Base-by-base conservation (phyloP, 441 rosid species). In the Arabidopsis hybrid region DNA sequence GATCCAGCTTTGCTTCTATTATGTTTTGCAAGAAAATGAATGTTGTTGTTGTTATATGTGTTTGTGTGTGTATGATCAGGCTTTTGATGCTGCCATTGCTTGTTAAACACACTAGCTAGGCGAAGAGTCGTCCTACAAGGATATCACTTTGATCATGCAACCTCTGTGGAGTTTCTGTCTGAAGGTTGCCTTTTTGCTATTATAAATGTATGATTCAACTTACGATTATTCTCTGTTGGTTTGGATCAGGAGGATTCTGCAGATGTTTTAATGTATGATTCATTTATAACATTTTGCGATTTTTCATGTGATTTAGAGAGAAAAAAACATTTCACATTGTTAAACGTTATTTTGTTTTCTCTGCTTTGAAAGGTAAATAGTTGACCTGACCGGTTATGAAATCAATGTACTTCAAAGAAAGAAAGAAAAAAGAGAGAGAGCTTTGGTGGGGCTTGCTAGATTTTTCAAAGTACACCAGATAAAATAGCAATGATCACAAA, bases 161-260 rank as follows among this genome's bases (percentile, higher is more conserved):
- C 86, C 85, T 42, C 80, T 85, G 52, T 87, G 89, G 91, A 87
- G 88, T 72, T 87, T 89, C 6, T 86, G 85, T 74, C 81, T 85
- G 85, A 86, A 85, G 88, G 89, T 87, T 65, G 29, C 5, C 9
- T 65, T 0, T 60, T 31, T 1, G n/a, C 4, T 45, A 29, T 46
- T 50, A 10, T 43, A 42, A 14, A 21, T 34, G 58, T 8, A 35
- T 14, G 50, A 14, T 34, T 70, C 50, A 74, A 45, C 40, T 47
- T 56, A 2, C 12, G 42, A 12, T 3, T 42, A 31, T 46, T 29
- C 18, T 13, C 6, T 4, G 2, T 46, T 65, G 47, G 8, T 59
- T 10, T 57, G 43, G 45, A 64, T 55, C 82, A 85, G 88, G 91
- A 87, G 71, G 91, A 87, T 50, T 81, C 81, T 3, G 84, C 82